Percentiles rank a stretch among this genome's conserved stretches.
Evolutionary conservation across 768 basidiomycete species (phyloP).

Genomic region (Boletus eberwhitei): DNA sequence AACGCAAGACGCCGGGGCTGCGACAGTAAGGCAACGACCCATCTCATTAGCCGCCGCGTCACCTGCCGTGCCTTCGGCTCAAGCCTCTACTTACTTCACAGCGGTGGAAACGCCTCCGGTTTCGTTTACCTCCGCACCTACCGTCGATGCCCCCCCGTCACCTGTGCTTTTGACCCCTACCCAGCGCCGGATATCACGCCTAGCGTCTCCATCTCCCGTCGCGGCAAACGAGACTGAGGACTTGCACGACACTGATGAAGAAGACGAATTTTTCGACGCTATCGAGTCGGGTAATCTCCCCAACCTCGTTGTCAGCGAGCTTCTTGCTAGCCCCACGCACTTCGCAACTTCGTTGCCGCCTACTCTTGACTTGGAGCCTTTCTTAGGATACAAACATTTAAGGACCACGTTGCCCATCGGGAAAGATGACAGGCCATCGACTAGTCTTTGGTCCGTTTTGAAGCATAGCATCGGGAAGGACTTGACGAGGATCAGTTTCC

Average conservation of each 20-base stretch:
- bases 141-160: slow-evolving; percentile 3
- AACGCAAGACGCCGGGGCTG: slow-evolving; percentile 16
- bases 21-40: slow-evolving; percentile 20
- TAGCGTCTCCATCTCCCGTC: slow-evolving; percentile 11
- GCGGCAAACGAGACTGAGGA: slow-evolving; percentile 34
- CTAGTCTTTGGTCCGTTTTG: slow-evolving; percentile 91
- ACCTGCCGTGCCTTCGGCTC: slow-evolving; percentile 16
- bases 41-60: slow-evolving; percentile 13
- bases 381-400: slow-evolving; percentile 65
- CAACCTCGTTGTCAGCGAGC: slow-evolving; percentile 66
- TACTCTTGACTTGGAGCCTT: slow-evolving; percentile 43
- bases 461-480: slow-evolving; percentile 97
- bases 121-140: slow-evolving; percentile 1
- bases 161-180: slow-evolving; percentile 22
- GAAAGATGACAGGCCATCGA: slow-evolving; percentile 77
- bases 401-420: slow-evolving; percentile 59
- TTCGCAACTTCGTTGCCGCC: slow-evolving; percentile 34
- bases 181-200: slow-evolving; percentile 17
- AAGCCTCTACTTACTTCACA: slow-evolving; percentile 21
- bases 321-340: slow-evolving; percentile 48
- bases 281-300: slow-evolving; percentile 81
- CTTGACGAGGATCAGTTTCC: slow-evolving; percentile 92
- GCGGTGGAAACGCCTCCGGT: slow-evolving; percentile 18
- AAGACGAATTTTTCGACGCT: slow-evolving; percentile 98
- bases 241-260: slow-evolving; percentile 61